Base-by-base conservation (phyloP, 306 rosid species). In the Nissolia schottii region DNA sequence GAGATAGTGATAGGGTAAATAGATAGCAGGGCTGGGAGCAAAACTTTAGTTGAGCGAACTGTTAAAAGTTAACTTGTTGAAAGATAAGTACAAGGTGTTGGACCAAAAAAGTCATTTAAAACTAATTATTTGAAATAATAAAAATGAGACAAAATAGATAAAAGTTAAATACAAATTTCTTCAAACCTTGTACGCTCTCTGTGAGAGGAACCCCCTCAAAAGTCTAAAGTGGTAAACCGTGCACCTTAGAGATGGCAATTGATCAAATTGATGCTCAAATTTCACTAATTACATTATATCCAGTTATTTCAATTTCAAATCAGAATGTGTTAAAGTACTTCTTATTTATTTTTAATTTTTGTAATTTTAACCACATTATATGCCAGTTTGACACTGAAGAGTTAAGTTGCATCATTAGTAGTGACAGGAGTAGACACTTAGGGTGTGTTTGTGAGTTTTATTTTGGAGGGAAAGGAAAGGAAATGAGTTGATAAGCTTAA, bases 241-340 rank as follows among this genome's bases (percentile, higher is more conserved):
- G 34, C 50, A 65, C 25, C 73, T 29, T 57, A 32, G 2, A 40
- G 24, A 70, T 60, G 58, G 38, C 55, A 49, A 59, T 37, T 22
- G 46, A 67, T 18, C 2, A 25, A 19, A 38, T 40, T 38, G 61
- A 14, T 0, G 1, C 64, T 24, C n/a, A 28, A 28, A 57, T 5
- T 50, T 49, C 35, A 76, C 28, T 18, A 4, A 14, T 32, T 61
- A 23, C 28, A 16, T 27, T 46, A 7, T 27, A 38, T 27, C 18
- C 55, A 46, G 37, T 64, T 41, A 37, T 49, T 45, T 37, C 9
- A 20, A 73, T 25, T 73, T 73, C 55, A 50, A 12, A 74, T 37
- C 32, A 50, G 56, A 32, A 12, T 16, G 27, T 22, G 3, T 53
- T 60, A 15, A 31, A 45, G 23, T 60, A 37, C 20, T 31, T 51